A percentile compares a stretch with the other conserved stretches of the same genome.
These are phyloP conservation scores for Eucalyptus coolabah DNA, from an alignment of 345 rosid genomes.

Conservation along the genomic window DNA sequence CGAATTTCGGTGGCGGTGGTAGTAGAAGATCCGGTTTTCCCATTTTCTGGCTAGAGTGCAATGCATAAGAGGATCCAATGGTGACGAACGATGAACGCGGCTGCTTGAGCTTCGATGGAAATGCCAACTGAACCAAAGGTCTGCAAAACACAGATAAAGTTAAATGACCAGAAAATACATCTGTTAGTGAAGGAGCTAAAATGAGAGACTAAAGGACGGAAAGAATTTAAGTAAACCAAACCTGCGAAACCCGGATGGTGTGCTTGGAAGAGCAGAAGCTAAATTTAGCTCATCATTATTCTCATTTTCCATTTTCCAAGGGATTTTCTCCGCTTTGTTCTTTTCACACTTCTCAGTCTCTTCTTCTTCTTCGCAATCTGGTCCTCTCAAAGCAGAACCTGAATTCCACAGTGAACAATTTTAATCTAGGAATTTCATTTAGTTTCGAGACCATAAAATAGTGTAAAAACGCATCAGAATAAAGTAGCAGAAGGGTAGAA, in stretches of 20 bases:
- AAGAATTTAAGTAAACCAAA: background rate
- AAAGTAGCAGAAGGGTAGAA: background rate
- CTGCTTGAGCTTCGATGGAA: constrained; percentile 55
- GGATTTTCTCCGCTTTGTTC: constrained; percentile 7
- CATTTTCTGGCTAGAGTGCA: constrained; percentile 11
- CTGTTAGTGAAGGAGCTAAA: background rate
- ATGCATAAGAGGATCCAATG: constrained; percentile 29
- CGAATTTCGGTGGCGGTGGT: constrained; percentile 27
- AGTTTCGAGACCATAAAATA: background rate
- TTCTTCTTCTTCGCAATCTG: constrained; percentile 49
- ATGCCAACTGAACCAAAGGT: constrained; percentile 52
- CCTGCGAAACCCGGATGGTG: constrained; percentile 74
- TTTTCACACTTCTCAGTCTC: constrained; percentile 44
- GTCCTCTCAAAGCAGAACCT: constrained; percentile 45
- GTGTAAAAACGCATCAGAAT: background rate
- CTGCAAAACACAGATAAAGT: constrained; percentile 18
- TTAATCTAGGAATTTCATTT: background rate
- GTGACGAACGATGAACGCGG: constrained; percentile 36
- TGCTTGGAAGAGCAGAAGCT: constrained; percentile 43
- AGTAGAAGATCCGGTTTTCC: constrained; percentile 26
- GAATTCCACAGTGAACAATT: background rate
- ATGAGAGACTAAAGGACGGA: background rate
- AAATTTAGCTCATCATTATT: constrained; percentile 48
- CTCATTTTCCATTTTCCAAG: constrained; percentile 23
- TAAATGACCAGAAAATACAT: background rate